Percentiles rank a stretch among this genome's conserved stretches.
Conservation (phyloP, 148 eudicot species). For the Tetragonia tetragonoides region DNA sequence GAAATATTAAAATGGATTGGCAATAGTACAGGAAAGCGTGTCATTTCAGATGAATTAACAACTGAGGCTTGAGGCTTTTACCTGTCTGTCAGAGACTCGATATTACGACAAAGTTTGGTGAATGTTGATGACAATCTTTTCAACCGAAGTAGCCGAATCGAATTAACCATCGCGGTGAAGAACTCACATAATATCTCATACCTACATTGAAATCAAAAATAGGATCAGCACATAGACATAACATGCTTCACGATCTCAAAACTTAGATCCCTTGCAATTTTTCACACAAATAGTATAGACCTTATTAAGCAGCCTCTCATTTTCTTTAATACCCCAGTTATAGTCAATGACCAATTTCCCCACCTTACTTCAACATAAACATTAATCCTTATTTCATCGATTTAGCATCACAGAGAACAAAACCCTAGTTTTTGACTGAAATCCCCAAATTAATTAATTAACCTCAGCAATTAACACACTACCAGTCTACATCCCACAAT, state of each 20-base stretch:
- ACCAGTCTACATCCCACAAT: too few species aligned
- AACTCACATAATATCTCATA: slow-evolving; percentile 56
- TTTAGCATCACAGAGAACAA: neutral
- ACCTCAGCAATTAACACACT: too few species aligned
- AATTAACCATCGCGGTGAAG: slow-evolving; percentile 64
- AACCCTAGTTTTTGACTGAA: too few species aligned
- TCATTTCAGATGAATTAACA: neutral
- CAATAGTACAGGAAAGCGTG: too few species aligned
- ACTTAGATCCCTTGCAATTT: neutral
- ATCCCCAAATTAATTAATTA: too few species aligned
- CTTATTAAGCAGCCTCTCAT: too few species aligned
- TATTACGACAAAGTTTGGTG: slow-evolving; percentile 48
- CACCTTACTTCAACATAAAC: neutral
- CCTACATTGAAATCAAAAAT: slow-evolving; percentile 27
- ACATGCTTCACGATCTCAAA: neutral
- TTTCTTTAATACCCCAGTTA: neutral
- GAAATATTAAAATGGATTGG: neutral
- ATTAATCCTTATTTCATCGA: neutral
- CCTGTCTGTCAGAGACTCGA: slow-evolving; percentile 67
- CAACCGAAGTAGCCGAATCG: slow-evolving; percentile 54
- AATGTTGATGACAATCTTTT: slow-evolving; percentile 44
- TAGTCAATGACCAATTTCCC: neutral
- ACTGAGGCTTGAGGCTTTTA: slow-evolving; percentile 18
- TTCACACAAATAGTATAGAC: neutral
- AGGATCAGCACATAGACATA: neutral